phyloP scores from a whole-genome alignment of 2,329 filamentous ascomycete species.

The Pseudogymnoascus sp. region DNA sequence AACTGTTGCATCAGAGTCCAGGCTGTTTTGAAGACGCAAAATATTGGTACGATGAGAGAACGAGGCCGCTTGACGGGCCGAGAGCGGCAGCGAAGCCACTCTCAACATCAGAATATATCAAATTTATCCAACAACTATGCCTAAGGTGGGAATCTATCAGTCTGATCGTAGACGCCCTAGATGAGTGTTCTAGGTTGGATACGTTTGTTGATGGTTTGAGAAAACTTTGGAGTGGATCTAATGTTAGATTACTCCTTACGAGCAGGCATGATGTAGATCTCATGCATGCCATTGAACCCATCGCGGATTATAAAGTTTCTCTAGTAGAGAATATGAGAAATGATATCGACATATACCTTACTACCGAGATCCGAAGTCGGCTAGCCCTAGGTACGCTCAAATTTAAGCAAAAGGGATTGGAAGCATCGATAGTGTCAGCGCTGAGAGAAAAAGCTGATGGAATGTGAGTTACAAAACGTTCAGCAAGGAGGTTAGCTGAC shows the following conservation, averaged over 20 bases:
- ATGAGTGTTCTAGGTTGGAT: neutral
- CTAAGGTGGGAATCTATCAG: conserved; percentile 2
- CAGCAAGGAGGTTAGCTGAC: neutral
- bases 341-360: conserved; percentile 14
- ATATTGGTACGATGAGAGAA: neutral
- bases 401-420: conserved; percentile 8
- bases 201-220: conserved; percentile 1
- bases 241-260: conserved; percentile 12
- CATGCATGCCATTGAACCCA: conserved; percentile 3
- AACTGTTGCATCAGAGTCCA: conserved; percentile 7
- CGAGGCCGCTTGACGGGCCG: neutral
- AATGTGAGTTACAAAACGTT: conserved; percentile 10
- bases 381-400: conserved; percentile 11
- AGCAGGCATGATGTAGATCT: conserved; percentile 10
- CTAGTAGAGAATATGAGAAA: conserved; percentile 12
- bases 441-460: conserved; percentile 11
- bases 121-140: neutral
- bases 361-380: neutral
- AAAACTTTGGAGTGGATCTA: neutral
- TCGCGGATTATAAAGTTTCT: conserved; percentile 6
- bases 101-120: neutral
- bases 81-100: neutral
- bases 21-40: conserved; percentile 1
- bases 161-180: conserved; percentile 11
- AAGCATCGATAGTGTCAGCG: conserved; percentile 1